Base-by-base conservation (phyloP, 2,329 filamentous ascomycete genomes). In the Fusarium nodosum region DNA sequence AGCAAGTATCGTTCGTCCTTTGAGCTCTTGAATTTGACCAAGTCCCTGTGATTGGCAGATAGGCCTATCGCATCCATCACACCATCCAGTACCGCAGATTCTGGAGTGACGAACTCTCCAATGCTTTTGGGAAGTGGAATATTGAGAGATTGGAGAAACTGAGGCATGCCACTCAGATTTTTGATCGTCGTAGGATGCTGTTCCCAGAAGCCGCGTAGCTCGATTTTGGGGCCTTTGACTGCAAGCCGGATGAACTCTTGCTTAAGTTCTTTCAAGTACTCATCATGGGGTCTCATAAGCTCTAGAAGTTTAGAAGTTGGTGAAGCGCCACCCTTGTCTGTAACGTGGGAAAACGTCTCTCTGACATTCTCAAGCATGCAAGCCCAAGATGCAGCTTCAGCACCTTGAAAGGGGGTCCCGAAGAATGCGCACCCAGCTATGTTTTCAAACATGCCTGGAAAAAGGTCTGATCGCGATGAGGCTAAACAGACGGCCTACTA, bases 11-110 rank as follows among this genome's bases (percentile, higher is more conserved):
- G 73, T 1, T 75, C 66, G 36, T 82, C 81, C 47, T 81, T 82
- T 12, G 77, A 77, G 38, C 79, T 78, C 13, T 81, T 77, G 20
- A 82, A 82, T 54, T 82, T 82, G 64, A 82, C 80, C 7, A 82
- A 73, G 48, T 81, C 77, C 28, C 81, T 74, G 54, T 83, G 81
- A 24, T 78, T 79, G 30, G 74, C 73, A 2, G 78, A 79, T 9
- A 82, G 57, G 0, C 79, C 81, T 45, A 78, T 68, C 6, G 75
- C 68, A 7, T 79, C 77, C 42, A 79, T 75, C 5, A 67, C 45
- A 7, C 80, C 80, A 0, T 75, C 77, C 7, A 82, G 67, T 1
- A 75, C 80, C 11, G 81, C 80, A 0, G 81, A 82, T n/a, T 82
- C 79, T 45, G 74, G 71, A 1, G 74, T 80, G 2, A 83, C 81